These are phyloP conservation scores for Agrocybe pediades DNA, from an alignment of 768 basidiomycete genomes.

Conservation along the genomic window DNA sequence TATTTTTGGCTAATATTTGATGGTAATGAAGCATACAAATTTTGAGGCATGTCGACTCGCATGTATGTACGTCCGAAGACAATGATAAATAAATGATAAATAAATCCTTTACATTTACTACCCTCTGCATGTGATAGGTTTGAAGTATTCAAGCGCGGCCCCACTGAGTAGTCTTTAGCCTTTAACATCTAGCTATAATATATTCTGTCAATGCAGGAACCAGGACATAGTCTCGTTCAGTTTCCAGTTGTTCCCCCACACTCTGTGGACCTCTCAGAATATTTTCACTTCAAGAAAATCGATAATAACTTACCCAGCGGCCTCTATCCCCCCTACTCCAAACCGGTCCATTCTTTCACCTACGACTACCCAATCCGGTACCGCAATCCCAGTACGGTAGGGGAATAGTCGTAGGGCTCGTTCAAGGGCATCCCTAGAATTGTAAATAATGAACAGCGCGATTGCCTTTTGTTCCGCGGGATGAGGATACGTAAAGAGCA, in stretches of 20 bases:
- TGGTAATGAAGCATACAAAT: background rate
- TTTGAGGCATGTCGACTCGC: background rate
- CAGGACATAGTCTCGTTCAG: slow-evolving; percentile 53
- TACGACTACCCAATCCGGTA: slow-evolving; percentile 79
- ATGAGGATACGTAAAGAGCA: slow-evolving; percentile 73
- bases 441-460: slow-evolving; percentile 62
- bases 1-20: background rate
- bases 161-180: no score
- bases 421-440: slow-evolving; percentile 62
- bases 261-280: slow-evolving; percentile 17
- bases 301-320: slow-evolving; percentile 64
- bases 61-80: background rate
- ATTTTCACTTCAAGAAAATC: background rate
- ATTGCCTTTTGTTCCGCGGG: slow-evolving; percentile 30
- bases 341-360: slow-evolving; percentile 50
- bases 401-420: slow-evolving; percentile 75
- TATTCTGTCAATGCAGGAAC: slow-evolving; percentile 30
- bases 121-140: background rate
- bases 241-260: slow-evolving; percentile 40
- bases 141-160: background rate
- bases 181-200: no score
- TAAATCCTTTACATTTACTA: background rate
- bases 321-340: slow-evolving; percentile 75
- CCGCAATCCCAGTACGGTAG: slow-evolving; percentile 75
- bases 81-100: background rate